Base-by-base conservation (phyloP, 1,139 yeast genomes). In the Candida freyschussii region DNA sequence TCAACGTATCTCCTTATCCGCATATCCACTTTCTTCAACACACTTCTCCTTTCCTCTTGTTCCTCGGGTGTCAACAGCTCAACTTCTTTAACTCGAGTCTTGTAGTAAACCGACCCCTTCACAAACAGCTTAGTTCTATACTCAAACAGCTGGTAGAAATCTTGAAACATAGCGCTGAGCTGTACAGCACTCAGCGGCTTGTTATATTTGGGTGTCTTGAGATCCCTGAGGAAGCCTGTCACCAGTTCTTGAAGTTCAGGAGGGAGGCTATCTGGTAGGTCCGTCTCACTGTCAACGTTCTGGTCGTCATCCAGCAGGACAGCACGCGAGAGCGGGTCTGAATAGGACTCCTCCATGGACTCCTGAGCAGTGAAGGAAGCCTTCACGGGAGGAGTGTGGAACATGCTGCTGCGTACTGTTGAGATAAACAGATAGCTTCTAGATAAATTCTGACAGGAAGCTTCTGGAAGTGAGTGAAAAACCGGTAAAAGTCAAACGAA, bases 131-230 rank as follows among this genome's bases (percentile, higher is more conserved):
- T 43, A 2, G 41, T 29, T 10, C 25, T 26, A 7, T 27, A 11
- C 7, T 22, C 29, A 27, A 45, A 44, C 9, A 30, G 26, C 9
- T 17, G 36, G 45, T 75, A 77, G 44, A 77, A 76, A 19, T 60
- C 61, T 44, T 75, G 81, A 43, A 75, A 77, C 21, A 76, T 49
- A 16, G 61, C 58, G 1, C 78, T 62, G 22, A 77, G 59, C 40
- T 75, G 78, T 26, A 63, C 59, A 11, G 73, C 67, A 4, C 69
- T 65, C 34, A 76, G 53, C 0, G 83, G 82, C 29, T 65, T 63
- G 20, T 63, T 56, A 44, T 75, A 75, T 41, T 67, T 66, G 3
- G 83, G 83, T 41, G 70, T 74, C 43, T 69, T 72, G 23, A 76
- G 55, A 32, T 70, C 75, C 28, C 56, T 56, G 14, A 73, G 54